Evolutionary conservation across 305 asterid species (phyloP).

Genomic region (Solanum chacoense): DNA sequence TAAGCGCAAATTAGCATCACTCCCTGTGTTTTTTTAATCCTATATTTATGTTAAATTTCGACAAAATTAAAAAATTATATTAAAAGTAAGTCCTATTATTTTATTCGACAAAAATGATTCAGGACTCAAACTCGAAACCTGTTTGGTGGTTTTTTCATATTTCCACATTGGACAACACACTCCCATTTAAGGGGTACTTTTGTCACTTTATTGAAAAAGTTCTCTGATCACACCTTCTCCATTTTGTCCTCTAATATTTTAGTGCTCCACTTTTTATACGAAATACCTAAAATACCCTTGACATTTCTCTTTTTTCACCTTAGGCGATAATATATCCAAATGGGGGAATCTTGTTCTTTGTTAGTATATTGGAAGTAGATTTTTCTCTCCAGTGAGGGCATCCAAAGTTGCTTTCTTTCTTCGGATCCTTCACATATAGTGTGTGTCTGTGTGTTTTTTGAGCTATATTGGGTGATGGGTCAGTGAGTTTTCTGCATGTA

Average conservation of each 20-base stretch:
- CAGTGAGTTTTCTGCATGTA: background rate
- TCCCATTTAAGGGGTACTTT: background rate
- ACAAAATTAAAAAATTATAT: too few species aligned
- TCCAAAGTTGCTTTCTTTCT: slow-evolving; percentile 1
- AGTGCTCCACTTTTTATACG: background rate
- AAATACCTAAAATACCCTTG: background rate
- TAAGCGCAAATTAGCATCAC: background rate
- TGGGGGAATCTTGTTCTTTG: background rate
- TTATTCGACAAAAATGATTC: too few species aligned
- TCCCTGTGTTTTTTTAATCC: background rate
- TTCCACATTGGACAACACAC: background rate
- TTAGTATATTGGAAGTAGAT: background rate
- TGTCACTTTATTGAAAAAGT: background rate
- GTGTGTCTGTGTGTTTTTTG: background rate
- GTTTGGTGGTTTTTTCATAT: background rate
- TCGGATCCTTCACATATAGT: slow-evolving; percentile 7
- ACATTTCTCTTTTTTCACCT: background rate
- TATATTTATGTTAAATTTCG: too few species aligned
- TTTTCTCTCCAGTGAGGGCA: background rate
- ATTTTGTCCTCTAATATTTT: background rate
- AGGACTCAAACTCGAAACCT: background rate
- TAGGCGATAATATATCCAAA: slow-evolving; percentile 1
- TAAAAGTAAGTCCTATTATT: too few species aligned
- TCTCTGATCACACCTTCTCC: background rate
- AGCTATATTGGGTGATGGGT: background rate